Evolutionary conservation across 2,329 filamentous ascomycete species (phyloP).

Genomic region (Phymatotrichopsis omnivora): DNA sequence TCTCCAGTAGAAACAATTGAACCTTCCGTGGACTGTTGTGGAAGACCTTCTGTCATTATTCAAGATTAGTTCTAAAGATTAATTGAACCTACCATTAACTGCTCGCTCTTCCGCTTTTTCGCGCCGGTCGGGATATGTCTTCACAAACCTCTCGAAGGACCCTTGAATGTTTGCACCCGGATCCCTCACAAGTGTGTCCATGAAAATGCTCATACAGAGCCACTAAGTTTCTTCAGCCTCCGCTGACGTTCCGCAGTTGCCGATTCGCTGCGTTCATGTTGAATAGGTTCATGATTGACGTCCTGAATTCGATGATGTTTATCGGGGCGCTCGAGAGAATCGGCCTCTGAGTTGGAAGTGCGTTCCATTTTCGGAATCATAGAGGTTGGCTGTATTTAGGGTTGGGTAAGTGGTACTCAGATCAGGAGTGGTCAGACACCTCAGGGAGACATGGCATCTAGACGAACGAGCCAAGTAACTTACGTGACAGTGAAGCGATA

Average conservation of each 20-base stretch:
- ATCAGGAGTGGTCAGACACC: too few relatives aligned
- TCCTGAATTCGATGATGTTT: constrained; percentile 6
- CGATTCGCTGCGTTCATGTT: not conserved
- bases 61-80: not conserved
- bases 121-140: constrained; percentile 11
- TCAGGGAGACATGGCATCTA: too few relatives aligned
- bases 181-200: not conserved
- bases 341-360: not conserved
- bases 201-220: constrained; percentile 12
- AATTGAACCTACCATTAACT: constrained; percentile 3
- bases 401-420: too few relatives aligned
- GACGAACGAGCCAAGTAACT: too few relatives aligned
- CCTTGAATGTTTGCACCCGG: not conserved
- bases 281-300: not conserved
- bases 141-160: constrained; percentile 7
- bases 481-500: too few relatives aligned
- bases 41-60: constrained; percentile 1
- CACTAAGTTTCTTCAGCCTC: constrained; percentile 2
- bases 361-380: too few relatives aligned
- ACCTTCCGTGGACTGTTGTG: not conserved
- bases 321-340: not conserved
- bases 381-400: too few relatives aligned
- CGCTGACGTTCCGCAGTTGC: not conserved
- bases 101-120: constrained; percentile 2
- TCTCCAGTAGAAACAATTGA: not conserved